Conservation (phyloP, 1,139 yeast species). For the Kurtzmaniella quercitrusa region DNA sequence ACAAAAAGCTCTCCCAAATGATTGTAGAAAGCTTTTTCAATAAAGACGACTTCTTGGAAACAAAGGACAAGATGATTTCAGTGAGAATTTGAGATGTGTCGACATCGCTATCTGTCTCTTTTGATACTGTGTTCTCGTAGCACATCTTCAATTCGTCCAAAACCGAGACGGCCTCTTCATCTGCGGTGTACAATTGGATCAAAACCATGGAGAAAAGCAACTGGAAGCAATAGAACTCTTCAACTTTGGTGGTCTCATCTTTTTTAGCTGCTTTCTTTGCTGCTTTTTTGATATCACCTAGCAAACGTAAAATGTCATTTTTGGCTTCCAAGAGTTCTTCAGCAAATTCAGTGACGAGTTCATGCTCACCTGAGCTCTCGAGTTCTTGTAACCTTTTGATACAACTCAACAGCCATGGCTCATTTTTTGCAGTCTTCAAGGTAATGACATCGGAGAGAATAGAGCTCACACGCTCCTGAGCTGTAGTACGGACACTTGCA, state of each 20-base stretch:
- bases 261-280: conserved; percentile 10
- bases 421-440: conserved; percentile 36
- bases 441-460: conserved; percentile 57
- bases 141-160: conserved; percentile 66
- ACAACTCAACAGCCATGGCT: conserved; percentile 59
- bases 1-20: conserved; percentile 65
- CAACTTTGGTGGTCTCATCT: conserved; percentile 6
- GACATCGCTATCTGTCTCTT: conserved; percentile 21
- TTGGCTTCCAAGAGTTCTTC: conserved; percentile 48
- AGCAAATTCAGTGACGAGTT: conserved; percentile 46
- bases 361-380: conserved; percentile 17
- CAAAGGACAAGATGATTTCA: conserved; percentile 72
- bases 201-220: conserved; percentile 73
- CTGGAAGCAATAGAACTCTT: conserved; percentile 50
- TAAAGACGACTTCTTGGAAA: conserved; percentile 68
- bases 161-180: conserved; percentile 72
- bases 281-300: conserved; percentile 41
- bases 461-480: conserved; percentile 62
- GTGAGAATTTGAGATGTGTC: conserved; percentile 62
- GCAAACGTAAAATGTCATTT: conserved; percentile 45
- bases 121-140: conserved; percentile 36
- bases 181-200: conserved; percentile 75
- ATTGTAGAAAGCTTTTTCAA: conserved; percentile 67
- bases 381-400: conserved; percentile 24
- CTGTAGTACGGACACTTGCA: conserved; percentile 31